Evolutionary conservation across 176 grass and related monocot species (phyloP), one percentile per base, ranked within the genome.

Genomic region (Paspalum vaginatum): DNA sequence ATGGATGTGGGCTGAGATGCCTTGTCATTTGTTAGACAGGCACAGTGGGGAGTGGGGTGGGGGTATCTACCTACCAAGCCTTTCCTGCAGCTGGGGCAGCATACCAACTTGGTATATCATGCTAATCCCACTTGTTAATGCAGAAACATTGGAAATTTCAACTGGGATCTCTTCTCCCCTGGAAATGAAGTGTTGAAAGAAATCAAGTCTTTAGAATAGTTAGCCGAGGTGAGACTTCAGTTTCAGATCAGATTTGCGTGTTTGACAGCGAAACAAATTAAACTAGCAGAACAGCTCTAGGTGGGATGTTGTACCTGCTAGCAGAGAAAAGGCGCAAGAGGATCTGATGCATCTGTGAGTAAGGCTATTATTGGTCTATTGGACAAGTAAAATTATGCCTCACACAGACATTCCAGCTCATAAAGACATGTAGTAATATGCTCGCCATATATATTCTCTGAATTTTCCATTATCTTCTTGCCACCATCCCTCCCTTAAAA

Each of bases 211-310:
- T 72, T 66, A 41, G 17, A 55, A 27, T 50, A 68, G 46, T 68
- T 56, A 65, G 56, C 16, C 57, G 58, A 81, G 82, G 73, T 77
- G 21, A 6, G 16, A 81, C 48, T 72, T 89, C 49, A 3, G 59
- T 77, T 77, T 89, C 87, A 88, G 63, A 77, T 65, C 26, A 44
- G 72, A 71, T 65, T 81, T 71, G 22, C 77, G 20, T 64, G 70
- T 64, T 85, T 55, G 57, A 50, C 77, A 70, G 71, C 14, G 53
- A 70, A 75, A 41, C 65, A 63, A 27, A 56, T 48, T 22, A 63
- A 27, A 56, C 57, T 22, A 9, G 8, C 49, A 50, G 25, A 81
- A 49, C 47, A 71, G 27, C 39, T 89, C 56, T 72, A 77, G 87
- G 78, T 81, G 71, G 57, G 39, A 61, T 17, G 72, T 89, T 81